phyloP scores from a whole-genome alignment of 371 early-diverging fungal genomes.

The Mortierella sp. region DNA sequence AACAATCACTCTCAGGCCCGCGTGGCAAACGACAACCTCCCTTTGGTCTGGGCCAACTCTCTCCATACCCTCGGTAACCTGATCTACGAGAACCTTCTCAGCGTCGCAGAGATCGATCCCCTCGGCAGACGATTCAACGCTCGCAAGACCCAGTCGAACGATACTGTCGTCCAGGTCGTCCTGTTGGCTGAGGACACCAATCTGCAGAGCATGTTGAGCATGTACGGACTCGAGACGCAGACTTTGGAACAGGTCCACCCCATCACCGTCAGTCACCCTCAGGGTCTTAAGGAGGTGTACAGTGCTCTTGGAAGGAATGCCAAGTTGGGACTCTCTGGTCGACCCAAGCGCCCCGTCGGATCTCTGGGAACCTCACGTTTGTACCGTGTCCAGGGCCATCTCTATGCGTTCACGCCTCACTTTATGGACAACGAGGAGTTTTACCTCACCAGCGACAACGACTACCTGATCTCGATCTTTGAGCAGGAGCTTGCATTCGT shows the following conservation, averaged over 20 bases:
- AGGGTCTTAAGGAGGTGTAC: slow-evolving; percentile 86
- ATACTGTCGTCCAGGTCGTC: slow-evolving; percentile 84
- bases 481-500: slow-evolving; percentile 86
- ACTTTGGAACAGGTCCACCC: slow-evolving; percentile 78
- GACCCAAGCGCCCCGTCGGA: slow-evolving; percentile 83
- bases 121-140: slow-evolving; percentile 79
- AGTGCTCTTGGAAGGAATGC: slow-evolving; percentile 79
- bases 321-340: slow-evolving; percentile 84
- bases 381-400: slow-evolving; percentile 85
- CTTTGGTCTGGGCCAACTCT: slow-evolving; percentile 93
- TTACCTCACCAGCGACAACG: slow-evolving; percentile 87
- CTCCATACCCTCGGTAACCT: slow-evolving; percentile 85
- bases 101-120: slow-evolving; percentile 90
- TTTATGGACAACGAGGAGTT: slow-evolving; percentile 92
- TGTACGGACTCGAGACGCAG: slow-evolving; percentile 86
- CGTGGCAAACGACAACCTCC: slow-evolving; percentile 88
- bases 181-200: slow-evolving; percentile 82
- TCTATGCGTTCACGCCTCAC: slow-evolving; percentile 90
- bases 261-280: slow-evolving; percentile 82
- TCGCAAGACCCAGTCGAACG: slow-evolving; percentile 59
- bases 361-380: slow-evolving; percentile 85
- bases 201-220: slow-evolving; percentile 77
- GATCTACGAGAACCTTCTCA: slow-evolving; percentile 83
- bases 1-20: slow-evolving; percentile 84
- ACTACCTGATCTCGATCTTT: slow-evolving; percentile 82